Percentiles rank a stretch among this genome's conserved stretches.
Evolutionary conservation across 768 basidiomycete genomes (phyloP).

Genomic region (Mrakia blollopis): DNA sequence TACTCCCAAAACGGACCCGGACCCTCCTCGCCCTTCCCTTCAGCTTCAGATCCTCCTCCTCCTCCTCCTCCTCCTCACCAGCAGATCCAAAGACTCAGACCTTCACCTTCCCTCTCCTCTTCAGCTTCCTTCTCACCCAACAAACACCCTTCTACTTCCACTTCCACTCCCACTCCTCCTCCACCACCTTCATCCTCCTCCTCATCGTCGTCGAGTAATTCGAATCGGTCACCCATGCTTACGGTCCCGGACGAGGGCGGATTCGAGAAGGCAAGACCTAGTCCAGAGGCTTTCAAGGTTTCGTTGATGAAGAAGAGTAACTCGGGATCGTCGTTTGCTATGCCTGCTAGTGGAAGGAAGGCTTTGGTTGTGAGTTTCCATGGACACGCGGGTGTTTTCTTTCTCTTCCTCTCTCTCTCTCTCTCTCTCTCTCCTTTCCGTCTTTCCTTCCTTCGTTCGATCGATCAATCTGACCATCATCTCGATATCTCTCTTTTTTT

Average conservation of each 20-base stretch:
- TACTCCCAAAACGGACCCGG: neutral
- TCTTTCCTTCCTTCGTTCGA: neutral
- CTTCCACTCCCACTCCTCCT: neutral
- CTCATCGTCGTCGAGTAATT: too few relatives aligned
- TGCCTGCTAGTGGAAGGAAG: neutral
- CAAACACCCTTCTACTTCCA: neutral
- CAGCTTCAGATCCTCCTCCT: neutral
- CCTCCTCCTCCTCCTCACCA: neutral
- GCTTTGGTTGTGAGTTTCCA: neutral
- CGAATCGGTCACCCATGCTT: too few relatives aligned
- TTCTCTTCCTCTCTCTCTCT: too few relatives aligned
- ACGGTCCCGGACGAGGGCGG: too few relatives aligned
- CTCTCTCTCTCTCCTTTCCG: too few relatives aligned
- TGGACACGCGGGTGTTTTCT: neutral
- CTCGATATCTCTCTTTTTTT: neutral
- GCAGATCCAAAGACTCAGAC: neutral
- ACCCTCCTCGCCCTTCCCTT: neutral
- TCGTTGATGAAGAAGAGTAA: conserved; percentile 29
- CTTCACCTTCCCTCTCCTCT: conserved; percentile 3
- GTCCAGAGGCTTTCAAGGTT: conserved; percentile 29
- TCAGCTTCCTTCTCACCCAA: neutral
- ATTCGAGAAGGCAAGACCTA: conserved; percentile 21
- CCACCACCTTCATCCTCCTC: too few relatives aligned
- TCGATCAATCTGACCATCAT: conserved; percentile 1
- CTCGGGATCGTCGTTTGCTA: neutral